Base-by-base conservation (phyloP, 2,329 filamentous ascomycete species). In the Metarhizium anisopliae region DNA sequence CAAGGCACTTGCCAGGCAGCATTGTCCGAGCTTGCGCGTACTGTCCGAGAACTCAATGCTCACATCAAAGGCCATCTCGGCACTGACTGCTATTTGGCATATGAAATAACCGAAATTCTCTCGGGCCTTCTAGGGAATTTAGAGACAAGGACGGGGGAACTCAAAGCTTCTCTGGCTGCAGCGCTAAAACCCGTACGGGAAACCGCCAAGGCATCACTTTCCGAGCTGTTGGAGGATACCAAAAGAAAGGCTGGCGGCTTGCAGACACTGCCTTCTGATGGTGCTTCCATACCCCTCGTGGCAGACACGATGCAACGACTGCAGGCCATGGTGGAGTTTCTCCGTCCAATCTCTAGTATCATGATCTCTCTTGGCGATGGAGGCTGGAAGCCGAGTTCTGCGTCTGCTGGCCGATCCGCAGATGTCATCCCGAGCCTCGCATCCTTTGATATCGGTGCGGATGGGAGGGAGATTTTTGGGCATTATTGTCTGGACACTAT, bases 51-150 rank as follows among this genome's bases (percentile, higher is more conserved):
- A 65, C 78, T 99, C 36, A 96, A 97, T 69, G 80, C 83, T 52
- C 92, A 96, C 66, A 91, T 97, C 70, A 91, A 92, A 67, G 76
- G 81, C 45, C 92, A 96, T 66, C 75, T 96, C 43, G 82, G 85
- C 61, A 96, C 90, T 0, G 94, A 99, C 69, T 97, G 93, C 71
- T 97, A 90, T 68, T 80, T 99, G 51, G 91, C 91, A 7, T 99
- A 95, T 68, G 94, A 99, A 68, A 89, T 97, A 36, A 89, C 95
- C 36, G 93, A 96, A 64, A 89, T 96, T 58, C 84, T 97, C 50
- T 89, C 90, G 0, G 81, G 81, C 13, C 78, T 96, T 51, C 91
- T 90, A 2, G 86, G 85, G 55, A 85, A 87, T 43, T 75, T 99
- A 4, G 93, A 96, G 60, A 81, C 82, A 4, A 85, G 87, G 59